A percentile compares a stretch with the other conserved stretches of the same genome.
Evolutionary conservation across 768 basidiomycete genomes (phyloP).

Genomic region (Cantharellus anzutake): DNA sequence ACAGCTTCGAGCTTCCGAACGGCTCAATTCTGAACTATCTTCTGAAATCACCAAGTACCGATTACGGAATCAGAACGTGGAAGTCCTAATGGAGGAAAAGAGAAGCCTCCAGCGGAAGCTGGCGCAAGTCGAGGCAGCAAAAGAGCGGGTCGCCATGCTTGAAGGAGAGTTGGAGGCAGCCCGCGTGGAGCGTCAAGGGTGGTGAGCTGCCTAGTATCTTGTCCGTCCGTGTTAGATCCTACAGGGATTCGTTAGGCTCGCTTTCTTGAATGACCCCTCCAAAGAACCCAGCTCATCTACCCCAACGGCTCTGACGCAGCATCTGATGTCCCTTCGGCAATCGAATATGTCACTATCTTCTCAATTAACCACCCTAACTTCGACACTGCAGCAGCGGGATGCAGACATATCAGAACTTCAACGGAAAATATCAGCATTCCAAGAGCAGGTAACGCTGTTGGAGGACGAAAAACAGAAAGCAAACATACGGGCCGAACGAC

Average conservation of each 20-base stretch:
- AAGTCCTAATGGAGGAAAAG: slow-evolving; percentile 61
- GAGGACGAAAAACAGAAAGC: slow-evolving; percentile 11
- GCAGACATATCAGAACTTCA: slow-evolving; percentile 18
- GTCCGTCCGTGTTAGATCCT: neutral
- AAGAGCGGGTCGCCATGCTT: slow-evolving; percentile 33
- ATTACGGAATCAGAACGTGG: slow-evolving; percentile 38
- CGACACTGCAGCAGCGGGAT: slow-evolving; percentile 34
- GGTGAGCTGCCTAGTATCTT: slow-evolving; percentile 11
- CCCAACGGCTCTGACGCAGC: slow-evolving; percentile 16
- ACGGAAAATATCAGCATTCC: neutral
- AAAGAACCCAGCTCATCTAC: slow-evolving; percentile 3
- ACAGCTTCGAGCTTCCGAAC: slow-evolving; percentile 41
- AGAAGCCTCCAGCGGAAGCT: slow-evolving; percentile 38
- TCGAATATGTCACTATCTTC: slow-evolving; percentile 45
- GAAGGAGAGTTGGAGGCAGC: slow-evolving; percentile 50
- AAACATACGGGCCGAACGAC: slow-evolving; percentile 19
- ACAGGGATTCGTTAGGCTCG: slow-evolving; percentile 21
- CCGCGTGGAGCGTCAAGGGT: slow-evolving; percentile 35
- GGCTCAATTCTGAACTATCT: slow-evolving; percentile 33
- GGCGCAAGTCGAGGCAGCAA: slow-evolving; percentile 29
- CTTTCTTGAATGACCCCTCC: slow-evolving; percentile 5
- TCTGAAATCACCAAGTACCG: slow-evolving; percentile 34
- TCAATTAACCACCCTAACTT: slow-evolving; percentile 39
- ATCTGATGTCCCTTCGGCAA: slow-evolving; percentile 37
- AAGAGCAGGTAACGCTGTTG: neutral